Percentiles rank a stretch among this genome's conserved stretches.
Evolutionary conservation across 2,329 filamentous ascomycete species (phyloP).

Genomic region (Fusarium continuum): DNA sequence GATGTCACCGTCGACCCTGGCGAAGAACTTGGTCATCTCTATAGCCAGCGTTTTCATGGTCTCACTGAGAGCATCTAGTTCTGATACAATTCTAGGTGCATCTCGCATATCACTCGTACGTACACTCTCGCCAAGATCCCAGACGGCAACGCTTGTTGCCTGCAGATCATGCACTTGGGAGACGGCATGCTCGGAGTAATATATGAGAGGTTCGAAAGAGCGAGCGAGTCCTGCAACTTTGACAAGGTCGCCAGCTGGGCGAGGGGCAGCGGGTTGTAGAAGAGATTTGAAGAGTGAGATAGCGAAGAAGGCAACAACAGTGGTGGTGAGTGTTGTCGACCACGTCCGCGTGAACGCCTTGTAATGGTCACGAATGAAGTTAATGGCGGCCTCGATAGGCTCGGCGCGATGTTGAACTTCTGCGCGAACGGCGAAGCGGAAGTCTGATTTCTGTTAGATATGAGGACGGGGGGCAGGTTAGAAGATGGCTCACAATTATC

Average conservation of each 20-base stretch:
- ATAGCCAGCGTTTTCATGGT: constrained; percentile 84
- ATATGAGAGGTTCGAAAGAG: constrained; percentile 92
- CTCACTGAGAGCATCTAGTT: constrained; percentile 86
- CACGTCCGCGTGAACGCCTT: constrained; percentile 73
- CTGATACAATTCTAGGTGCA: constrained; percentile 83
- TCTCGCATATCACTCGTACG: constrained; percentile 91
- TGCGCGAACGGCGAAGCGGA: constrained; percentile 86
- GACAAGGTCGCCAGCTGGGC: constrained; percentile 72
- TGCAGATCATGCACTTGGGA: constrained; percentile 88
- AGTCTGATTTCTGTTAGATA: constrained; percentile 63
- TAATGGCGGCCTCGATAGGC: constrained; percentile 78
- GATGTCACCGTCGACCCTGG: constrained; percentile 91
- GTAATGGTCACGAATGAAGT: constrained; percentile 68
- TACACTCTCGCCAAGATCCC: constrained; percentile 93
- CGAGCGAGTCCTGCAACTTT: constrained; percentile 90
- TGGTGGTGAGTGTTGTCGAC: constrained; percentile 70
- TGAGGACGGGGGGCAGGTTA: background rate
- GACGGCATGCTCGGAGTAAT: constrained; percentile 90
- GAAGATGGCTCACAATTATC: constrained; percentile 62
- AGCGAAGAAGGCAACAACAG: constrained; percentile 70
- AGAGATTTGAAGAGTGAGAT: constrained; percentile 72
- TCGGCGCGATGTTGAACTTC: constrained; percentile 89
- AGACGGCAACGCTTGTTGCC: constrained; percentile 91
- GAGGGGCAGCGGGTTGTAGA: constrained; percentile 69
- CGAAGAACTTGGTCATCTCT: constrained; percentile 91